Conservation (phyloP, 2,329 filamentous ascomycete genomes). For the Microdochium trichocladiopsis region DNA sequence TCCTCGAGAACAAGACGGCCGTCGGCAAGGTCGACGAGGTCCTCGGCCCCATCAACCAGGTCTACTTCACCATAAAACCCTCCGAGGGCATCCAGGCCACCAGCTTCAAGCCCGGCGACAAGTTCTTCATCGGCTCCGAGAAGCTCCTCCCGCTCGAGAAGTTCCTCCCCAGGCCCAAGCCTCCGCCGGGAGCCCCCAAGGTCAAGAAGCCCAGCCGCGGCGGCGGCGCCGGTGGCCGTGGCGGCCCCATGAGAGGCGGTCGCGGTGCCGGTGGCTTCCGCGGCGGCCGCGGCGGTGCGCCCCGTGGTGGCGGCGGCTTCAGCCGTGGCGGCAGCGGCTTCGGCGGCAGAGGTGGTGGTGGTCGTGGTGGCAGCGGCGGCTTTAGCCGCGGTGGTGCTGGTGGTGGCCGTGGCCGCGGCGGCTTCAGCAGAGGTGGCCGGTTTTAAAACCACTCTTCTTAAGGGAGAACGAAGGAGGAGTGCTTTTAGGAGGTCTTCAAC, state of each 20-base stretch:
- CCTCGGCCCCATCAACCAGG: conserved; percentile 93
- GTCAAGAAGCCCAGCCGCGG: conserved; percentile 62
- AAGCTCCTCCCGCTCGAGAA: conserved; percentile 92
- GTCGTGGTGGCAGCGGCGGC: conserved; percentile 18
- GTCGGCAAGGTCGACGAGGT: conserved; percentile 98
- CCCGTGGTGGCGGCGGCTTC: conserved; percentile 54
- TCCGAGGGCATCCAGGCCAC: conserved; percentile 91
- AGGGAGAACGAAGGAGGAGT: no score
- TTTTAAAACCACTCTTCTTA: neutral
- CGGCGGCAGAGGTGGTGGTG: conserved; percentile 23
- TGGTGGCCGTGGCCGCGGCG: conserved; percentile 28
- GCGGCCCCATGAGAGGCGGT: conserved; percentile 29
- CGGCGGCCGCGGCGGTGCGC: conserved; percentile 18
- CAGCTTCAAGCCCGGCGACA: conserved; percentile 93
- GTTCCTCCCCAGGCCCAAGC: conserved; percentile 94
- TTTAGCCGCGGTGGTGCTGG: conserved; percentile 33
- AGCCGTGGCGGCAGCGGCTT: conserved; percentile 34
- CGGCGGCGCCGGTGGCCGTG: conserved; percentile 45
- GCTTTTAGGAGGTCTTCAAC: no score
- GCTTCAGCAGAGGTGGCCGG: conserved; percentile 16
- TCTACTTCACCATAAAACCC: conserved; percentile 97
- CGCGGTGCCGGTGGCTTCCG: conserved; percentile 33
- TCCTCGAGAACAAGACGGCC: conserved; percentile 94
- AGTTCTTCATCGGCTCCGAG: conserved; percentile 92
- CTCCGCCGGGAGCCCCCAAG: conserved; percentile 54